Evolutionary conservation across 305 asterid species (phyloP).

Genomic region (Fraxinus greggii): DNA sequence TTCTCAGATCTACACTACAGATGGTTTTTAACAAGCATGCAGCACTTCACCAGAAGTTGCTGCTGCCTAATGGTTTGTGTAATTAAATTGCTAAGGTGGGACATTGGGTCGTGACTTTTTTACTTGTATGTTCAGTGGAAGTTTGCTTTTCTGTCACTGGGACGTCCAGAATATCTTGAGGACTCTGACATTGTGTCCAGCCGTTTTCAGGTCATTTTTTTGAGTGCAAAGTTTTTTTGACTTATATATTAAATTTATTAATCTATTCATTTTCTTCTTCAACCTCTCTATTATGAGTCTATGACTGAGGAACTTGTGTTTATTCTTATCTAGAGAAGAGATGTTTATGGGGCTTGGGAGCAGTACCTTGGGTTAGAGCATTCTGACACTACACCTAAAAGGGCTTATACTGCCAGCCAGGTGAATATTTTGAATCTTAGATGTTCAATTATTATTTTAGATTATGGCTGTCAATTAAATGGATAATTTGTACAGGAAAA

Average conservation of each 20-base stretch:
- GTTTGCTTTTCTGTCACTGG: conserved; percentile 78
- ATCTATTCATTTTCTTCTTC: background rate
- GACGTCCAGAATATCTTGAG: conserved; percentile 86
- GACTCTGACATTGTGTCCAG: conserved; percentile 70
- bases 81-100: background rate
- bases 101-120: conserved; percentile 6
- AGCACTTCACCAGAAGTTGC: conserved; percentile 5
- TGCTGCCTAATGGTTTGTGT: background rate
- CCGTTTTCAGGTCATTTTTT: conserved; percentile 66
- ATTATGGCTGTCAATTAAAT: background rate
- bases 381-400: conserved; percentile 73
- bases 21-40: conserved; percentile 1
- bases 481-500: background rate
- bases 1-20: background rate
- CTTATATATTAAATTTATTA: background rate
- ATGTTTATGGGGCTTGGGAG: conserved; percentile 94
- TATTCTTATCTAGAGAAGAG: conserved; percentile 75
- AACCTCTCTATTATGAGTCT: background rate
- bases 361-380: conserved; percentile 96
- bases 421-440: conserved; percentile 27
- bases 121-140: conserved; percentile 56
- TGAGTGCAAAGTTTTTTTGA: background rate
- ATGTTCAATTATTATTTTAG: background rate
- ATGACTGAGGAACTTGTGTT: conserved; percentile 4
- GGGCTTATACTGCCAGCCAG: conserved; percentile 70